These are phyloP conservation scores for Sarcodon aspratus DNA, from an alignment of 768 basidiomycete genomes.

Conservation along the genomic window DNA sequence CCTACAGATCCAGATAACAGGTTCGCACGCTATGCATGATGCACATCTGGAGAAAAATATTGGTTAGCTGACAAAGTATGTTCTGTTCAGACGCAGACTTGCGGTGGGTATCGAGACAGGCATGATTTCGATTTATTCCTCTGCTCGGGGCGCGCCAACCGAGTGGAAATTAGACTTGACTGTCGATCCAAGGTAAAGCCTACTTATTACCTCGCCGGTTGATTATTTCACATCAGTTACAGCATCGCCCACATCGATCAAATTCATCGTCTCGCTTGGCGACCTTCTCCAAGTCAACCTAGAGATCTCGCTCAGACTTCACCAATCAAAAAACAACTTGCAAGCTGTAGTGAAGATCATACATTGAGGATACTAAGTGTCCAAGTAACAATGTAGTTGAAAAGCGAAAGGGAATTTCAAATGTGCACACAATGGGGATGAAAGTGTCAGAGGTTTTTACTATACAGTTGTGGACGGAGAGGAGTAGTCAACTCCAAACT, in stretches of 20 bases:
- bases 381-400: slow-evolving; percentile 25
- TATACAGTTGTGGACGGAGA: slow-evolving; percentile 59
- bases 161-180: slow-evolving; percentile 37
- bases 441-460: slow-evolving; percentile 19
- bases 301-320: too few species aligned
- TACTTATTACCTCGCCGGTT: not conserved
- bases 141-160: slow-evolving; percentile 15
- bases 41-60: not conserved
- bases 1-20: slow-evolving; percentile 24
- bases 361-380: slow-evolving; percentile 70
- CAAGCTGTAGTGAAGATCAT: slow-evolving; percentile 89
- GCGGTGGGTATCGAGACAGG: slow-evolving; percentile 86
- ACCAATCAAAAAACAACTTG: slow-evolving; percentile 37
- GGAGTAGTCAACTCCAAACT: slow-evolving; percentile 30
- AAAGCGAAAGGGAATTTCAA: slow-evolving; percentile 35
- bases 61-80: not conserved
- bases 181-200: slow-evolving; percentile 40
- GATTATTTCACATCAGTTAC: not conserved
- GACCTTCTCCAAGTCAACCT: slow-evolving; percentile 21
- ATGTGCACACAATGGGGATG: slow-evolving; percentile 21
- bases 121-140: slow-evolving; percentile 51
- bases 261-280: slow-evolving; percentile 76
- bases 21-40: slow-evolving; percentile 21
- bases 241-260: slow-evolving; percentile 72
- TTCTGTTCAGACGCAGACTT: slow-evolving; percentile 34